Base-by-base conservation (phyloP, 2,329 filamentous ascomycete species). In the Leptographium radiaticola region DNA sequence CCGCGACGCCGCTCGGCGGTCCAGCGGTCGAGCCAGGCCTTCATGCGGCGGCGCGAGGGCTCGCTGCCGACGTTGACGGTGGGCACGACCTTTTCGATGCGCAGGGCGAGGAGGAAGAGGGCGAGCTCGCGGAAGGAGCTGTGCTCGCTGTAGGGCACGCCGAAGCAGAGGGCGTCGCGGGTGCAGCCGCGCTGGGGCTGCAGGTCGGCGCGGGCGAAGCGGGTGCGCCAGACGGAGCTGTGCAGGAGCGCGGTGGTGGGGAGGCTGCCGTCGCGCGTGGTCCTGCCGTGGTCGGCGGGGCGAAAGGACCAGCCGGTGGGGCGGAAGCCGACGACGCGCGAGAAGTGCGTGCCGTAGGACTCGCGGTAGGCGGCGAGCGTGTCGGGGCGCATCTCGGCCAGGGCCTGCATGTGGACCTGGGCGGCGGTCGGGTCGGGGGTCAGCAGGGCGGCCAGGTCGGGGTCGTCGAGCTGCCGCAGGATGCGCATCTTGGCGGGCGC, bases 331-430 rank as follows among this genome's bases (percentile, higher is more conserved):
- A 97, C 86, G 47, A 95, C 82, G 52, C 87, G 84, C 15, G 82
- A 82, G 66, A 97, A 98, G 60, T 88, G 83, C 8, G 86, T 84
- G 58, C 84, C 86, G 70, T 89, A 87, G 39, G 79, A 76, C 61
- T 84, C 80, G 7, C 97, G 78, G 63, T 98, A 98, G 57, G 95
- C 90, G 59, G 88, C 83, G 1, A 98, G 75, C 0, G 91, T 95
- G 60, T 96, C 90, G 38, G 89, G 83, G 31, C 89, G 84, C 60
- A 98, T 89, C 67, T 97, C 91, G 75, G 93, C 93, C 11, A 98
- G 75, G 62, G 87, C 89, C 62, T 95, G 94, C 90, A 98, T 96
- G 69, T 98, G 93, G 0, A 98, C 89, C 67, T 97, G 91, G 0
- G 93, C 93, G 62, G 88, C 87, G 25, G 78, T 71, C 0, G 93